These are phyloP conservation scores for Rhodomyrtus psidioides DNA, from an alignment of 441 rosid genomes.

Conservation along the genomic window DNA sequence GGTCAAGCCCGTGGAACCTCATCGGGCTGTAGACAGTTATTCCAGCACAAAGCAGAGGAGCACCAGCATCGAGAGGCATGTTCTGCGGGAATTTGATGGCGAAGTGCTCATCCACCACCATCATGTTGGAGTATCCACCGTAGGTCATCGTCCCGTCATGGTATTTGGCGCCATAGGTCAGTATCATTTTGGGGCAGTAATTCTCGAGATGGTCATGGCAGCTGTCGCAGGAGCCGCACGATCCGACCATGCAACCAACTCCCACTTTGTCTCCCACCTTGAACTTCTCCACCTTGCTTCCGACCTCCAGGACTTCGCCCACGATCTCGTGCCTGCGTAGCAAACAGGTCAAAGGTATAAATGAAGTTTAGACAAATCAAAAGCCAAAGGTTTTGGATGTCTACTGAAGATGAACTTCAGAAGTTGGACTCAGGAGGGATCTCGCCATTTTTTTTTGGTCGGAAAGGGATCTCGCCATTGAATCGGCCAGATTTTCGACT, in stretches of 20 bases:
- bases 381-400: background rate
- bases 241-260: slow-evolving; percentile 9
- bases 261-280: slow-evolving; percentile 23
- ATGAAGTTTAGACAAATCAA: background rate
- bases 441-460: no score
- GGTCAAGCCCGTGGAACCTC: slow-evolving; percentile 10
- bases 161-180: slow-evolving; percentile 1
- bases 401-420: background rate
- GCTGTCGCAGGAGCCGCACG: slow-evolving; percentile 9
- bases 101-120: slow-evolving; percentile 12
- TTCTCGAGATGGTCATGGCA: slow-evolving; percentile 11
- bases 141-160: slow-evolving; percentile 18
- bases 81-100: slow-evolving; percentile 20
- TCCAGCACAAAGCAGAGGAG: slow-evolving; percentile 42
- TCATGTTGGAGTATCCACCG: slow-evolving; percentile 27
- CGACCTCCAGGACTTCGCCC: slow-evolving; percentile 17
- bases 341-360: background rate
- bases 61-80: slow-evolving; percentile 30
- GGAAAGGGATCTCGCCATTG: background rate
- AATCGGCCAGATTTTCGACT: background rate
- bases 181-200: slow-evolving; percentile 9
- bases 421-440: background rate
- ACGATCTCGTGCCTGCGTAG: slow-evolving; percentile 18
- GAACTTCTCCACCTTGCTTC: slow-evolving; percentile 13
- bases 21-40: slow-evolving; percentile 35